phyloP scores from a whole-genome alignment of 2,329 filamentous ascomycete species.

The Chaetothyriales sp. region DNA sequence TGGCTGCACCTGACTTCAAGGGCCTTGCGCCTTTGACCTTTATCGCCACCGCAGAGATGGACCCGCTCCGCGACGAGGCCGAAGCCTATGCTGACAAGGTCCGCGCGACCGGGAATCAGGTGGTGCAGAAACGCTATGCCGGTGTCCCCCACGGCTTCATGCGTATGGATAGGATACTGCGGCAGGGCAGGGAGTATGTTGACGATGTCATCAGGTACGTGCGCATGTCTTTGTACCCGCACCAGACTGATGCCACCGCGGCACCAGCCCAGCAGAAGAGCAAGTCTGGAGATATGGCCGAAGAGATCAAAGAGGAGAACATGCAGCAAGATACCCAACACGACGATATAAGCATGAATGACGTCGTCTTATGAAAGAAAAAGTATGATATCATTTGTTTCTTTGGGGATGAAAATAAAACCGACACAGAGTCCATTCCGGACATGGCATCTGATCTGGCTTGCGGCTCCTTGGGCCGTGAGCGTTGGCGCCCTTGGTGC shows the following conservation, averaged over 20 bases:
- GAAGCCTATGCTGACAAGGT: constrained; percentile 16
- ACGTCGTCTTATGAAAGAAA: background rate
- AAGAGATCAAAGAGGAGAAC: background rate
- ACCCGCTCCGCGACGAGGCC: constrained; percentile 16
- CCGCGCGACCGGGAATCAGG: constrained; percentile 13
- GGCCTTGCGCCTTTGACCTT: constrained; percentile 15
- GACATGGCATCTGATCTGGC: too few relatives aligned
- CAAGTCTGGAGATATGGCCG: background rate
- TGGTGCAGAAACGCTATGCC: constrained; percentile 12
- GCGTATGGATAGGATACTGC: constrained; percentile 14
- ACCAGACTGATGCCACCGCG: background rate
- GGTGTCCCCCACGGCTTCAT: constrained; percentile 17
- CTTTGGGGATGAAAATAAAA: background rate
- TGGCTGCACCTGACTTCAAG: constrained; percentile 15
- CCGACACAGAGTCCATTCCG: too few relatives aligned
- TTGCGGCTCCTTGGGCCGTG: background rate
- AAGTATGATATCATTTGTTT: background rate
- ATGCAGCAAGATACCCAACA: background rate
- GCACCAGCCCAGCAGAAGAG: background rate
- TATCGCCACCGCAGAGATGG: constrained; percentile 14
- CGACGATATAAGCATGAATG: background rate
- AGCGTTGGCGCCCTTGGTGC: background rate
- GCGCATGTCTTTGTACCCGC: background rate
- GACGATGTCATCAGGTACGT: constrained; percentile 10
- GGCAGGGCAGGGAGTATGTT: constrained; percentile 16